Evolutionary conservation across 257 asterid species (phyloP).

Genomic region (Coffea eugenioides): DNA sequence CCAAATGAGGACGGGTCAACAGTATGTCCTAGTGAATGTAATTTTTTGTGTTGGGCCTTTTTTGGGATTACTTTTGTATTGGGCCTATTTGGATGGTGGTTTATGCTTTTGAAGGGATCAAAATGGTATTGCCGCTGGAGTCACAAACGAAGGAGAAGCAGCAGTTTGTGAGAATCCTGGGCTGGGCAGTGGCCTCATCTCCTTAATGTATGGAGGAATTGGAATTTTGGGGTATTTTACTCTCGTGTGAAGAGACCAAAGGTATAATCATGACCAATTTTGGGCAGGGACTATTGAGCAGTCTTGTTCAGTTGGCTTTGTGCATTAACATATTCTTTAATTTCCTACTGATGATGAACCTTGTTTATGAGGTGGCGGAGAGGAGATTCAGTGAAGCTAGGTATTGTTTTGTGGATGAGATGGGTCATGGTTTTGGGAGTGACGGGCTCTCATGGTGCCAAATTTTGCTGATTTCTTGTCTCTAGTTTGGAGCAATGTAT

Average conservation of each 20-base stretch:
- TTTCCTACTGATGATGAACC: constrained; percentile 82
- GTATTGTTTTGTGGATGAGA: constrained; percentile 28
- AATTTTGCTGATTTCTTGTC: constrained; percentile 33
- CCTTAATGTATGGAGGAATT: constrained; percentile 59
- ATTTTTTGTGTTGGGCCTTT: constrained; percentile 55
- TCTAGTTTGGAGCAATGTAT: constrained; percentile 83
- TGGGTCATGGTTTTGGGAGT: too few species aligned
- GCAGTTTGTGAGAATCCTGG: constrained; percentile 59
- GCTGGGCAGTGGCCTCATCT: constrained; percentile 59
- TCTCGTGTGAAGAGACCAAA: constrained; percentile 47
- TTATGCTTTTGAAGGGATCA: constrained; percentile 85
- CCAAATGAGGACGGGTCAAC: too few species aligned
- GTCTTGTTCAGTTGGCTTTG: constrained; percentile 68
- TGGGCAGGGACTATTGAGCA: constrained; percentile 23
- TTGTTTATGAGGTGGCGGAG: constrained; percentile 36
- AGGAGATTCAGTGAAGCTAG: constrained; percentile 6
- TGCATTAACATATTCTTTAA: constrained; percentile 65
- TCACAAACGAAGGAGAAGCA: constrained; percentile 68
- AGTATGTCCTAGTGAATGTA: constrained; percentile 17
- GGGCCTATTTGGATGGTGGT: constrained; percentile 62
- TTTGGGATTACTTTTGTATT: too few species aligned
- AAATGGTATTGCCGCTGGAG: constrained; percentile 81
- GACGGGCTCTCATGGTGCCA: constrained; percentile 53
- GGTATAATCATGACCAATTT: constrained; percentile 87
- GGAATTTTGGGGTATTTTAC: constrained; percentile 85